Base-by-base conservation (phyloP, 352 stramenopile genomes). In the Pythium sp. region DNA sequence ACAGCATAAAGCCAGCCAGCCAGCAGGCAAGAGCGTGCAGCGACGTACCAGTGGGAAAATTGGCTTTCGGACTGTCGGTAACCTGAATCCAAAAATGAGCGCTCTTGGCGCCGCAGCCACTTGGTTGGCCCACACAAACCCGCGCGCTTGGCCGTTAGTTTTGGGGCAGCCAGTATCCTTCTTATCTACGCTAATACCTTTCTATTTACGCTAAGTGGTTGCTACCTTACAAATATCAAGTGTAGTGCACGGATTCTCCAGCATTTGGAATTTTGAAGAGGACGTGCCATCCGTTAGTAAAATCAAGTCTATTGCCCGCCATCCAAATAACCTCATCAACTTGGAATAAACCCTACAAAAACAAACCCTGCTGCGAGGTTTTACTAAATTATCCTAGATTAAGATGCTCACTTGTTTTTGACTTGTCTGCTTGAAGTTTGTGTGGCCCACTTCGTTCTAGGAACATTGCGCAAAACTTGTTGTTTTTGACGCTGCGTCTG, bases 1-100 rank as follows among this genome's bases (percentile, higher is more conserved):
- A 38, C 28, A n/a, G 18, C 43, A 22, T 5, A n/a, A n/a, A 28
- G 6, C 3, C 34, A 51, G 60, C 14, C 22, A 64, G 71, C 70
- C n/a, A 77, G 59, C 51, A 62, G 18, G 26, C 7, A 32, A 22
- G 55, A 61, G 18, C 22, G 11, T 15, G n/a, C 20, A 46, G 54
- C 26, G 30, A 84, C 83, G 75, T 67, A 93, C 86, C 86, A 93
- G 86, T 71, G 61, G 72, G 72, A 79, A 76, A 80, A 67, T 74
- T 78, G 68, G 72, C 68, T 78, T 78, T 92, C 78, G 84, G 80
- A 91, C 84, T 91, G 87, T 88, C 87, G 81, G 82, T 95, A 93
- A 95, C 87, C 87, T 95, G 87, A 95, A 95, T 93, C 85, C 87
- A 92, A 95, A 81, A 92, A 82, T 84, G 74, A 77, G 67, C 18